Evolutionary conservation across 257 asterid genomes (phyloP).

Genomic region (Ehretia macrophylla): DNA sequence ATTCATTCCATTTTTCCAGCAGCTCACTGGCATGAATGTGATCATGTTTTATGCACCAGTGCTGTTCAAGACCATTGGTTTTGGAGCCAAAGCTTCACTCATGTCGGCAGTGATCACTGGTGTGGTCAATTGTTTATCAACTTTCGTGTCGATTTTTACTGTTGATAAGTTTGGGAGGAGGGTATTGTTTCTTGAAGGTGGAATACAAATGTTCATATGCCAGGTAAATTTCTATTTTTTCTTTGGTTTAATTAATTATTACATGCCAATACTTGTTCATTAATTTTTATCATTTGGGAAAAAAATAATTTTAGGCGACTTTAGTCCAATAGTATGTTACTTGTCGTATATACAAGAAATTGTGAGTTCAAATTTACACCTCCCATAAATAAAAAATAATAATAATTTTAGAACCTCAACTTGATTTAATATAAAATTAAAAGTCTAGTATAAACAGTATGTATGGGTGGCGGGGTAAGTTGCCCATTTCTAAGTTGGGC

Average conservation of each 20-base stretch:
- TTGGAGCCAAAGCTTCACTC: conserved; percentile 53
- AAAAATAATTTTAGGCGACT: not conserved
- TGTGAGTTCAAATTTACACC: too few relatives aligned
- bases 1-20: conserved; percentile 61
- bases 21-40: conserved; percentile 80
- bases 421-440: too few relatives aligned
- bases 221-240: conserved; percentile 37
- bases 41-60: conserved; percentile 81
- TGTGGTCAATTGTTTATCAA: conserved; percentile 40
- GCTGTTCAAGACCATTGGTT: conserved; percentile 64
- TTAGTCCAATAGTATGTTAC: too few relatives aligned
- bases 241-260: too few relatives aligned
- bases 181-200: conserved; percentile 61
- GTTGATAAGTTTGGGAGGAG: conserved; percentile 76
- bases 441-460: too few relatives aligned
- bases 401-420: too few relatives aligned
- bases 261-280: too few relatives aligned
- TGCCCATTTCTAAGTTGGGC: too few relatives aligned
- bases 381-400: too few relatives aligned
- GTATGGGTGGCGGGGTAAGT: too few relatives aligned
- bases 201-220: conserved; percentile 50
- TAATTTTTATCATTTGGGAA: not conserved
- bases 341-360: too few relatives aligned
- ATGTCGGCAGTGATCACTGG: conserved; percentile 51
- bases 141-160: conserved; percentile 46